Base-by-base conservation (phyloP, 2,329 filamentous ascomycete species). In the Clathrospora elynae region DNA sequence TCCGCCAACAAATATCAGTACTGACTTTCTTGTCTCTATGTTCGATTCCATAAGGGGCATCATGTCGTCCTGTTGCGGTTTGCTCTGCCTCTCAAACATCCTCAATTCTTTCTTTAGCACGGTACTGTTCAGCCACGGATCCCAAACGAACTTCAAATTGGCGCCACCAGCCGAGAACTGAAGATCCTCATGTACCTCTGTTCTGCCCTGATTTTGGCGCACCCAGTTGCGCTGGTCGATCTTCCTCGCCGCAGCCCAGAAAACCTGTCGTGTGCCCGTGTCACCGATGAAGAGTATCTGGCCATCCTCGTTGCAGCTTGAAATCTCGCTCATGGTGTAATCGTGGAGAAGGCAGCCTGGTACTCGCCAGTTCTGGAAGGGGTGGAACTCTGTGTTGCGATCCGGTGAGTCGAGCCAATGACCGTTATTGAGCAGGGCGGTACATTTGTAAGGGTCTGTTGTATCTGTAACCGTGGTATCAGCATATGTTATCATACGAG, bases 211-310 rank as follows among this genome's bases (percentile, higher is more conserved):
- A 10, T 18, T 19, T 10, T 33, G 6, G 18, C n/a, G 34, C 40
- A 20, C 53, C 43, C 11, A 35, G 24, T 31, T 46, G 45, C 13
- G 43, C 32, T 33, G 39, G 42, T 35, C 54, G 36, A 6, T 76
- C 75, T 76, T 77, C 42, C 68, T 72, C 12, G 75, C 75, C 3
- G 76, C 72, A 35, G 79, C 79, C 76, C 80, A 84, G 61, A 81
- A 86, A 5, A 85, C 64, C 53, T 84, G 78, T 9, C 83, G 76
- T 6, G 78, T 76, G 1, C 77, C 80, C 2, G 79, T 80, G 61
- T 86, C 83, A 24, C 84, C 83, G 17, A 78, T 73, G 51, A 86
- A 82, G 11, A 83, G 71, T n/a, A 85, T 56, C 35, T 74, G 75
- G 6, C 75, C 76, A 10, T 72, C 69, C 2, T 67, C 67, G 14